phyloP scores from a whole-genome alignment of 129 eudicot species.

The Lonicera japonica region DNA sequence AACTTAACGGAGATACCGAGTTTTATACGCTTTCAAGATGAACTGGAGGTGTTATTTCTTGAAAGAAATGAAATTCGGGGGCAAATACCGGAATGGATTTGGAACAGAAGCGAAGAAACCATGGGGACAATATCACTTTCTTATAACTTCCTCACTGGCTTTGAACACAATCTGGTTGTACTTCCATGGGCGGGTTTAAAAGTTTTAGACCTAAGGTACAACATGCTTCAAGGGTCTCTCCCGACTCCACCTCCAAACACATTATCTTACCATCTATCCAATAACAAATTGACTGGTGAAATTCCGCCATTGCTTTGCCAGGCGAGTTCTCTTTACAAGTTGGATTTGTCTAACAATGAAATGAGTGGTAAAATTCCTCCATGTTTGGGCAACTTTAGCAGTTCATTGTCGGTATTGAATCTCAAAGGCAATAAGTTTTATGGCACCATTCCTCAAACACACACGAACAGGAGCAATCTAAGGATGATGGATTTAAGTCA shows the following conservation, averaged over 20 bases:
- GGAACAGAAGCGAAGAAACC: background rate
- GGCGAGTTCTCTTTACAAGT: background rate
- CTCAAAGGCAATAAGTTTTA: slow-evolving; percentile 6
- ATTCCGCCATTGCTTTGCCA: background rate
- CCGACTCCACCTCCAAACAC: slow-evolving; percentile 12
- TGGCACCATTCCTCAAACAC: slow-evolving; percentile 13
- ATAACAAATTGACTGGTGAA: slow-evolving; percentile 5
- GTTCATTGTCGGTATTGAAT: slow-evolving; percentile 2
- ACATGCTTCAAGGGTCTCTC: slow-evolving; percentile 7
- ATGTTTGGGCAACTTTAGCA: background rate
- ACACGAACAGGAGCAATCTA: background rate
- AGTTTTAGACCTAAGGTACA: background rate
- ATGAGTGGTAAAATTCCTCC: slow-evolving; percentile 11
- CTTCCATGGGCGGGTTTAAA: background rate
- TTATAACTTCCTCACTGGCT: background rate
- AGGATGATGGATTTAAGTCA: slow-evolving; percentile 15
- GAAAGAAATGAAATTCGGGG: background rate
- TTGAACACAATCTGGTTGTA: background rate
- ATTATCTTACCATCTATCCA: background rate
- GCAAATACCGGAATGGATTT: background rate
- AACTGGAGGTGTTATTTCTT: background rate
- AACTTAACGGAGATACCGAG: background rate
- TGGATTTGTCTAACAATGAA: slow-evolving; percentile 13
- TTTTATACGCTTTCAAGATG: background rate
- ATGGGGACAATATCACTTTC: background rate